Evolutionary conservation across 495 filamentous ascomycete species (phyloP), one percentile per base, ranked within the genome.

Genomic region (Xylona heveae): DNA sequence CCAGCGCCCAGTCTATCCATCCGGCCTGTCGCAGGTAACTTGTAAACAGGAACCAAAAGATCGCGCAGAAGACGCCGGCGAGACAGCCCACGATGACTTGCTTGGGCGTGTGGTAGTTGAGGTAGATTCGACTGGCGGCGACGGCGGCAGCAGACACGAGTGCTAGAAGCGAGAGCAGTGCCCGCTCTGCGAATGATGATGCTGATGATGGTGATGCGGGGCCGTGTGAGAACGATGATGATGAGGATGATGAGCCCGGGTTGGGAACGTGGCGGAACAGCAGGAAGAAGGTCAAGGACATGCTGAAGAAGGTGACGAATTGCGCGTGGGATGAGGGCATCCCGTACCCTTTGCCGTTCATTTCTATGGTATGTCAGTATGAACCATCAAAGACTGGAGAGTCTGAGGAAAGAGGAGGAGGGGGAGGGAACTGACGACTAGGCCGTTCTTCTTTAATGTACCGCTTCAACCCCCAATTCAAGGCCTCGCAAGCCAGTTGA

Each of bases 271-370:
- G 79, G 36, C 85, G 66, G 30, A 78, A 54, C 10, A 85, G 57
- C 16, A 94, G 58, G 54, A 94, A 94, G 19, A 99, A 58, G 10
- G 68, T 55, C 16, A 92, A 50, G 43, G 76, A 81, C 34, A 88
- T 55, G 25, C 80, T 71, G 59, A 93, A 95, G 58, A 78, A 99
- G 6, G 71, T 59, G 29, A 78, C 74, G 48, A 93, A 99, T 52
- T 99, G 88, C 6, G 88, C 79, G 55, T 99, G 88, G 17, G 82
- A 92, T 28, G 75, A 83, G n/a, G 88, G 88, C 88, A 99, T 99
- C 40, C 88, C 88, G 45, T 95, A 99, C 37, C 88, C 88, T 51
- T 92, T 93, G 23, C 77, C 77, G 36, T 72, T 64, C 63, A 78
- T 78, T 54, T 77, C 76, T 78, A 55, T 46, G 18, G n/a, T 17